Conservation (phyloP, 1,284 basidiomycete species). For the Trametes versicolor region DNA sequence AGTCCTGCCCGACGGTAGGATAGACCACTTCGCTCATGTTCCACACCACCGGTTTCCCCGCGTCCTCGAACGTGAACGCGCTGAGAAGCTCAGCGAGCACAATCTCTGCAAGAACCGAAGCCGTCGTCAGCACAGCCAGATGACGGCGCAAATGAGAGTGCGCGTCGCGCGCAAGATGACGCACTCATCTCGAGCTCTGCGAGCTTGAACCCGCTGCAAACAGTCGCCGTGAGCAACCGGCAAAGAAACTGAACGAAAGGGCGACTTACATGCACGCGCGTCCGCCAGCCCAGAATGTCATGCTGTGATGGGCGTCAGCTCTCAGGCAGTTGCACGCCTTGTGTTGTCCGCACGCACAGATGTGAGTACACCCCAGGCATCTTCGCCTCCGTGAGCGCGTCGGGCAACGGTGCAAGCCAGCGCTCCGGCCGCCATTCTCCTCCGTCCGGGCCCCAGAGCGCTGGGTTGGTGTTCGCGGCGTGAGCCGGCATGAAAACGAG, state of each 20-base stretch:
- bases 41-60: conserved; percentile 32
- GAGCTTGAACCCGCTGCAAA: conserved; percentile 32
- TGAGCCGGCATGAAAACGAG: conserved; percentile 22
- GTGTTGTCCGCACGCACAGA: conserved; percentile 11
- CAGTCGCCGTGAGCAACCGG: background rate
- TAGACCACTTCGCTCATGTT: conserved; percentile 32
- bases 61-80: conserved; percentile 30
- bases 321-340: background rate
- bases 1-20: conserved; percentile 28
- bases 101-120: conserved; percentile 14
- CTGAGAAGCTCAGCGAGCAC: conserved; percentile 31
- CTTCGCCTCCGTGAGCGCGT: conserved; percentile 21
- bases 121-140: background rate
- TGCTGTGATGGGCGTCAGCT: conserved; percentile 29
- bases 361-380: conserved; percentile 29
- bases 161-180: conserved; percentile 19
- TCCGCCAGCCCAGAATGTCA: conserved; percentile 46
- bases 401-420: conserved; percentile 28
- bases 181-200: conserved; percentile 33
- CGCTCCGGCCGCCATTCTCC: conserved; percentile 30
- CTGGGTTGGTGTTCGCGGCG: conserved; percentile 23
- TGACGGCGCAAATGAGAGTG: background rate
- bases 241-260: background rate
- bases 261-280: conserved; percentile 43
- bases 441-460: conserved; percentile 29